These are phyloP conservation scores for Hypoxylon sp. DNA, from an alignment of 2,329 filamentous ascomycete genomes.

Conservation along the genomic window DNA sequence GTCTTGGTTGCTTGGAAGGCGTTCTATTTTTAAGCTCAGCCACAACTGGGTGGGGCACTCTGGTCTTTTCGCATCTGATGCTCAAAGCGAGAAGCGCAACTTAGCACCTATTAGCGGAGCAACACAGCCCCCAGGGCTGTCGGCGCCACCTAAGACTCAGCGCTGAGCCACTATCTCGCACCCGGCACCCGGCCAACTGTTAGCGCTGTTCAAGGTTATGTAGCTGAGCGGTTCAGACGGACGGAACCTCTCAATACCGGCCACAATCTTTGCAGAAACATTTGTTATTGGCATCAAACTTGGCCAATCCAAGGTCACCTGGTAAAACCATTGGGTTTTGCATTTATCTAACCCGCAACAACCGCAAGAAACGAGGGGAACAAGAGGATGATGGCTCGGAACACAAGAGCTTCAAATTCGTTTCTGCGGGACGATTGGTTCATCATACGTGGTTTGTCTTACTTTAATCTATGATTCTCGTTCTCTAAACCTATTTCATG, in stretches of 20 bases:
- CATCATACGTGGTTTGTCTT: constrained; percentile 19
- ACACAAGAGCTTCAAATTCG: neutral
- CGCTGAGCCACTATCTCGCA: constrained; percentile 32
- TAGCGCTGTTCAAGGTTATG: constrained; percentile 2
- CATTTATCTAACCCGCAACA: constrained; percentile 30
- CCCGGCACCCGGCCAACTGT: constrained; percentile 8
- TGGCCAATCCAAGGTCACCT: constrained; percentile 15
- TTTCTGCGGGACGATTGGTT: neutral
- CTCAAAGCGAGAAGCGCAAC: neutral
- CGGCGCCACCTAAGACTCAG: constrained; percentile 21
- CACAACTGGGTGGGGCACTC: constrained; percentile 30
- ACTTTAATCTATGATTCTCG: constrained; percentile 13
- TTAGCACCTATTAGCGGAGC: constrained; percentile 16
- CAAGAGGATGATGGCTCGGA: neutral
- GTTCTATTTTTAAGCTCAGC: constrained; percentile 44
- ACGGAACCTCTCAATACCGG: constrained; percentile 4
- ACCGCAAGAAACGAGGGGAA: constrained; percentile 26
- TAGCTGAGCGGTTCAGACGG: constrained; percentile 1
- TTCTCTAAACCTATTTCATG: neutral
- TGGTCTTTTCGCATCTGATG: constrained; percentile 1
- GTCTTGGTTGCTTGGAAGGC: too few relatives aligned
- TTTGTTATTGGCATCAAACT: constrained; percentile 11
- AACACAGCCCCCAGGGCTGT: constrained; percentile 38
- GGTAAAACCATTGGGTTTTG: constrained; percentile 1
- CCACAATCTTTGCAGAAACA: constrained; percentile 8